Evolutionary conservation across 129 eudicot species (phyloP), one percentile per base, ranked within the genome.

Genomic region (Artemisia argyi): DNA sequence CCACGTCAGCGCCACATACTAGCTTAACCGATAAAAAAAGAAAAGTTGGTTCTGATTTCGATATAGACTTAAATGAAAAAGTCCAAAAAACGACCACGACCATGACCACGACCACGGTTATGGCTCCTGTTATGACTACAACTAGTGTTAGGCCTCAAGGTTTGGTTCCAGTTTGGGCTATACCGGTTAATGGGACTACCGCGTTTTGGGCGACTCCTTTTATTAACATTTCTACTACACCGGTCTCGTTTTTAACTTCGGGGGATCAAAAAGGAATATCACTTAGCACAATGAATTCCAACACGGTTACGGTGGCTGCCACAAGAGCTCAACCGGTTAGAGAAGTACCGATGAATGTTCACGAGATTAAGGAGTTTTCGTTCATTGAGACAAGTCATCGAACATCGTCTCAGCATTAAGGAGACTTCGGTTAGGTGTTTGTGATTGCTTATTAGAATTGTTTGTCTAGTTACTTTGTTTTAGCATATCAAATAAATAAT

Each of bases 121-220:
- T 82, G 15, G 89, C 94, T 67, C 90, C 94, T 1, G 58, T 87
- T 14, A 87, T 82, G 89, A 71, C 81, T 35, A 65, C 77, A 17
- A 12, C 77, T n/a, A 13, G 15, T 12, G 51, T 53, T 49, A 78
- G 46, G 51, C 75, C 73, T 14, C 89, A 70, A 56, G 16, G 77
- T 12, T 78, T 78, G 2, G 72, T 83, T 4, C 85, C 88, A 11
- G 68, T 86, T 52, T 83, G 83, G 76, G 88, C 91, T 15, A 78
- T 86, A 62, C 91, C 88, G 11, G 13, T 77, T 48, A 81, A 68
- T 59, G 72, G 83, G 50, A n/a, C 82, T 7, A 75, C 84, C 1
- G 63, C 88, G 24, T 86, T 83, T 59, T 73, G 84, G 70, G 82
- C 89, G 7, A 53, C 86, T 70, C 96, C 57, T 13, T 54, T 80